Conservation (phyloP, 352 stramenopile species). For the Phytophthora syringae region DNA sequence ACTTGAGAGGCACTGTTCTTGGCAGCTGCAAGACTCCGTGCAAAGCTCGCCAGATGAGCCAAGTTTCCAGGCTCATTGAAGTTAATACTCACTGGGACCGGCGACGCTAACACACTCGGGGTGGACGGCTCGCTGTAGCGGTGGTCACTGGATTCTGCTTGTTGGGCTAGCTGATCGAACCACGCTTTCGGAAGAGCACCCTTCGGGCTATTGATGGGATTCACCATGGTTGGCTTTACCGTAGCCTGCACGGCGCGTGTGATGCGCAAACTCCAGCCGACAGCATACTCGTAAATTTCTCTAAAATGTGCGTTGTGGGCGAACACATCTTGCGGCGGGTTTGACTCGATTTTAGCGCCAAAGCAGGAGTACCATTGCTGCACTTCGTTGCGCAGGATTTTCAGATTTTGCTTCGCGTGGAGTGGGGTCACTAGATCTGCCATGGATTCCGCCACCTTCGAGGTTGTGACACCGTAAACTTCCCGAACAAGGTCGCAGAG, state of each 20-base stretch:
- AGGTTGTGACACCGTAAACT: constrained; percentile 77
- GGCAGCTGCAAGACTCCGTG: constrained; percentile 56
- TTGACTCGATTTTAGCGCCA: constrained; percentile 68
- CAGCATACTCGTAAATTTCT: constrained; percentile 82
- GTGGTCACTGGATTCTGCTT: constrained; percentile 46
- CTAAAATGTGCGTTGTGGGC: constrained; percentile 83
- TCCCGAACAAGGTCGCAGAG: constrained; percentile 76
- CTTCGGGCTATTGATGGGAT: constrained; percentile 72
- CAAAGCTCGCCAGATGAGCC: constrained; percentile 75
- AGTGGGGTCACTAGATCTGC: constrained; percentile 71
- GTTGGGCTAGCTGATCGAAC: constrained; percentile 75
- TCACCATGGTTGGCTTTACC: constrained; percentile 73
- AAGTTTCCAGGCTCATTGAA: constrained; percentile 77
- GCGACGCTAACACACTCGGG: constrained; percentile 28
- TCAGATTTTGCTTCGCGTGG: constrained; percentile 74
- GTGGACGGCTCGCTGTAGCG: constrained; percentile 49
- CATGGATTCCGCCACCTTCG: constrained; percentile 82
- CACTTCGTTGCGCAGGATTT: constrained; percentile 82
- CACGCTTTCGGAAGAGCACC: constrained; percentile 75
- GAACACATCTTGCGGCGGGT: constrained; percentile 81
- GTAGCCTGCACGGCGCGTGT: constrained; percentile 81
- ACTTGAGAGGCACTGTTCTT: constrained; percentile 32
- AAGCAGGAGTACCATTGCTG: constrained; percentile 88
- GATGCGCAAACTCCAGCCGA: constrained; percentile 79
- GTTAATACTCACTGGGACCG: constrained; percentile 35